Percentiles rank a stretch among this genome's conserved stretches.
phyloP scores from a whole-genome alignment of 129 eudicot species.

The Glebionis coronaria region DNA sequence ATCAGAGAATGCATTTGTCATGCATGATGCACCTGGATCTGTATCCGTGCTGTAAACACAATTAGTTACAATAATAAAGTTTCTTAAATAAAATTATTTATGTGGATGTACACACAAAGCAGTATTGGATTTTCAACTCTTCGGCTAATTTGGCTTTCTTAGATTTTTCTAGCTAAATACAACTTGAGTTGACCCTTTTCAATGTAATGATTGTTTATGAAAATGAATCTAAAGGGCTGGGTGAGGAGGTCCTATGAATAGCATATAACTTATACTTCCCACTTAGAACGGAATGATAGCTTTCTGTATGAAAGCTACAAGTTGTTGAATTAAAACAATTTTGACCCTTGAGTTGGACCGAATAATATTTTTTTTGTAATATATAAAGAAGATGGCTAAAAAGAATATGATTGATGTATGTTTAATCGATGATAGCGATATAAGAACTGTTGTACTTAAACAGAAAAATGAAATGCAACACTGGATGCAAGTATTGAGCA shows the following conservation, averaged over 20 bases:
- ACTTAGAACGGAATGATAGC: background rate
- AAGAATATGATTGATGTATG: background rate
- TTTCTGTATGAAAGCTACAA: background rate
- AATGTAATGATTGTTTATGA: background rate
- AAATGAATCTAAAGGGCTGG: background rate
- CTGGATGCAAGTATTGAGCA: background rate
- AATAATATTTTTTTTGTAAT: background rate
- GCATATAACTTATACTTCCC: background rate
- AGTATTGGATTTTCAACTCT: background rate
- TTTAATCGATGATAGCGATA: background rate
- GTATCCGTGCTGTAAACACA: background rate
- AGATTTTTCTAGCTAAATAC: background rate
- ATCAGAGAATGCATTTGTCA: too few relatives aligned
- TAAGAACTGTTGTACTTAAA: too few relatives aligned
- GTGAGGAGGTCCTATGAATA: background rate
- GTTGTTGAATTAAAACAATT: background rate
- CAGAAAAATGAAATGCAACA: too few relatives aligned
- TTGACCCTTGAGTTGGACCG: background rate
- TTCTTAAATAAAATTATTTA: background rate
- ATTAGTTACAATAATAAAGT: background rate
- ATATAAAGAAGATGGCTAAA: background rate
- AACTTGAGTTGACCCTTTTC: background rate
- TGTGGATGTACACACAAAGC: background rate
- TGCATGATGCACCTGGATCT: too few relatives aligned
- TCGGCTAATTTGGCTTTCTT: background rate